These are phyloP conservation scores for Clarireedia homoeocarpa DNA, from an alignment of 2,329 filamentous ascomycete species.

Conservation along the genomic window DNA sequence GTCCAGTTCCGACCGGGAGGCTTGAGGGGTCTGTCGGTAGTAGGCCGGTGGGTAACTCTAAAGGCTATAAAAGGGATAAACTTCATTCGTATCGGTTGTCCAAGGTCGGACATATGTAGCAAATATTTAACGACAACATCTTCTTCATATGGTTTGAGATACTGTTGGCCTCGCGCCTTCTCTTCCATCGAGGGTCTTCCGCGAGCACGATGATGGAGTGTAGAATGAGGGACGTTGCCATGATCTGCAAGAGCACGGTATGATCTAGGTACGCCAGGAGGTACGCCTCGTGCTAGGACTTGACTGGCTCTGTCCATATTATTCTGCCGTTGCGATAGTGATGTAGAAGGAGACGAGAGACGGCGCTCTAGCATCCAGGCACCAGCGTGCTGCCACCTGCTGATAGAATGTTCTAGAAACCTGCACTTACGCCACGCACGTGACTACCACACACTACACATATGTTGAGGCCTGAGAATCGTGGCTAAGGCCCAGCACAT, in stretches of 20 bases:
- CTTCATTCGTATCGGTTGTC: constrained; percentile 6
- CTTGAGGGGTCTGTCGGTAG: too few species aligned
- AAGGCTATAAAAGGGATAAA: constrained; percentile 5
- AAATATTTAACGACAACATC: constrained; percentile 5
- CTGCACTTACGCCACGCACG: neutral
- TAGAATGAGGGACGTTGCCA: constrained; percentile 22
- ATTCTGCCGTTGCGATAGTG: neutral
- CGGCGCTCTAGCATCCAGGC: neutral
- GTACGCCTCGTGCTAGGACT: constrained; percentile 13
- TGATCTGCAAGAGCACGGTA: constrained; percentile 17
- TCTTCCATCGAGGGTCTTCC: neutral
- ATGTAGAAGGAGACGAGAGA: too few species aligned
- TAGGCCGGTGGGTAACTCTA: too few species aligned
- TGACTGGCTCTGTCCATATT: constrained; percentile 16
- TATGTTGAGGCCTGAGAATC: too few species aligned
- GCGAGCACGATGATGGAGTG: constrained; percentile 13
- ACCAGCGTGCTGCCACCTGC: constrained; percentile 1
- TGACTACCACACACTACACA: too few species aligned
- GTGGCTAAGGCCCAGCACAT: too few species aligned
- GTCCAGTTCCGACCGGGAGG: too few species aligned
- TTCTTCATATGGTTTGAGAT: constrained; percentile 1
- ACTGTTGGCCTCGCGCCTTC: constrained; percentile 1
- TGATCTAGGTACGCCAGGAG: constrained; percentile 12
- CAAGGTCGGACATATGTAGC: constrained; percentile 11
- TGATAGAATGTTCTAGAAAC: constrained; percentile 9